Base-by-base conservation (phyloP, 1,284 basidiomycete genomes). In the Apiotrichum mycotoxinovorans region DNA sequence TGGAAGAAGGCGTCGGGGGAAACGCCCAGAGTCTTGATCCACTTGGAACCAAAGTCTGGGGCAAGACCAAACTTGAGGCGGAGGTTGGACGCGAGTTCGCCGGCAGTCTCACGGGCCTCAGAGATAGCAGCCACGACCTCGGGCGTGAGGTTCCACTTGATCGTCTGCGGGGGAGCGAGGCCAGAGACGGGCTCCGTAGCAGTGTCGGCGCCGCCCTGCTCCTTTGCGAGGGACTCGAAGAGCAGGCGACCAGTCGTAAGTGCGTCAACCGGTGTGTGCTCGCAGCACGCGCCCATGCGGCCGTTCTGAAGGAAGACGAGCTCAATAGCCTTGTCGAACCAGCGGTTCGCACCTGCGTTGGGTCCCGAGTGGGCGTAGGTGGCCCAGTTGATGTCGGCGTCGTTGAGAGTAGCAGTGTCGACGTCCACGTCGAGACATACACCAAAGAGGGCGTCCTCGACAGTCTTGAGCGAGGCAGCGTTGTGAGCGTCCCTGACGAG, bases 261-360 rank as follows among this genome's bases (percentile, higher is more conserved):
- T n/a, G 57, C 57, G 38, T 58, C 57, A 18, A 58, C 57, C 30
- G 57, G 57, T 12, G 57, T 54, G 57, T 58, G 57, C 57, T 58
- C 57, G 57, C 57, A 58, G 52, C 42, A 45, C 26, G 52, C 57
- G 38, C 57, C 57, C 52, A 58, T 54, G 48, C 57, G 57, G 11
- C 57, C 57, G 44, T 51, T 58, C 23, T 37, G 57, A 12, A 58
- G 57, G 38, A 58, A 54, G 44, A 58, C 50, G 49, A 58, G 47
- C 49, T 49, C 42, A 44, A 58, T 54, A 35, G 57, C 57, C 57
- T 58, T 58, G 51, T 58, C 56, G 23, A 58, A 58, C 56, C 56
- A 58, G 22, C 56, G 38, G 56, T 58, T 58, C 26, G 22, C 27
- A 22, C 51, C 51, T 12, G 46, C 43, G 49, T 51, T 38, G 23